Evolutionary conservation across 176 grass and related monocot genomes (phyloP).

Genomic region (Themeda triandra): DNA sequence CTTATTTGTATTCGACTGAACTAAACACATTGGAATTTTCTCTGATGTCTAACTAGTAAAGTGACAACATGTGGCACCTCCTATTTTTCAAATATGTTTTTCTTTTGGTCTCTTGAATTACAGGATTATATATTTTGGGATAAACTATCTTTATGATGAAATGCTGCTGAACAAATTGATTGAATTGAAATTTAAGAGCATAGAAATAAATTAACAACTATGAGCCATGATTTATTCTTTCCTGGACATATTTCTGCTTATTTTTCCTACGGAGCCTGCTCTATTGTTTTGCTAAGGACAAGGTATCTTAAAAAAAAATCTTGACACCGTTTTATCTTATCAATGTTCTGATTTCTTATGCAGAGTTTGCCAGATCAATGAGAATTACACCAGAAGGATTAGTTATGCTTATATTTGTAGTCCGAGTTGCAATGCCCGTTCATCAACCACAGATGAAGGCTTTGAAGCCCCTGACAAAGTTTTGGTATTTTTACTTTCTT

Average conservation of each 20-base stretch:
- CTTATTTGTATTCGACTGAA: background rate
- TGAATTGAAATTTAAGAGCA: background rate
- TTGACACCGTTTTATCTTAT: background rate
- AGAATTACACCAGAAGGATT: background rate
- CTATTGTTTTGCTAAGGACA: background rate
- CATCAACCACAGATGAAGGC: background rate
- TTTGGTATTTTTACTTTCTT: background rate
- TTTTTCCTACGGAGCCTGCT: background rate
- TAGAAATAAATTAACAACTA: background rate
- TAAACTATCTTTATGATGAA: background rate
- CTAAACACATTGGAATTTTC: background rate
- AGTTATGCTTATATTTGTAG: background rate
- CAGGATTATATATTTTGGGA: background rate
- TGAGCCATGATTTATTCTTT: background rate
- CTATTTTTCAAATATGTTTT: background rate
- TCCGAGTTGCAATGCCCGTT: background rate
- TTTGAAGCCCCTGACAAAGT: background rate
- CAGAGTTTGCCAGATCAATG: conserved; percentile 38
- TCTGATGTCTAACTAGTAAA: background rate
- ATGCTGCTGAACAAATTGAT: background rate
- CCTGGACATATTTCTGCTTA: background rate
- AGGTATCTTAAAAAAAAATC: background rate
- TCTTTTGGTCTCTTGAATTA: background rate
- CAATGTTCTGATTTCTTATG: background rate
- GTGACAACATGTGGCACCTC: background rate